Base-by-base conservation (phyloP, 495 filamentous ascomycete species). In the Penicillium paxilli region DNA sequence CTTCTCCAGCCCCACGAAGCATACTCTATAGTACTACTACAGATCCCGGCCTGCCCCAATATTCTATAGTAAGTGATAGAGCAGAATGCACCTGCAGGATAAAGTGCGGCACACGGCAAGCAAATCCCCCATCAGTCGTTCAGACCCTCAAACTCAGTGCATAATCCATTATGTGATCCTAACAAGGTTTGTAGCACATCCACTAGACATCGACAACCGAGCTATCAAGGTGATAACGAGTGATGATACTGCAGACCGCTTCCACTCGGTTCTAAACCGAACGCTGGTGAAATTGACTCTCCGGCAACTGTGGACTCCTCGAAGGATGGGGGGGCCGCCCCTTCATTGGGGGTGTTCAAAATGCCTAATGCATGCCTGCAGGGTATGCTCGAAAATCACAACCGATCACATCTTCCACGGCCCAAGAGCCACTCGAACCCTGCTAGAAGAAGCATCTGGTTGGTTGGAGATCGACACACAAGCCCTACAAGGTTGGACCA, bases 401-500 rank as follows among this genome's bases (percentile, higher is more conserved):
- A 17, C 16, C 19, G 44, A 54, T 57, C 58, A 61, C 58, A 57
- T 30, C 16, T 12, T 28, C 12, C 53, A 4, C 3, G 25, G 28
- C 6, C n/a, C 6, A 24, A 33, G 24, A n/a, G n/a, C n/a, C n/a
- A n/a, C n/a, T n/a, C n/a, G n/a, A n/a, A n/a, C n/a, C n/a, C n/a
- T n/a, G n/a, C n/a, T n/a, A n/a, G n/a, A n/a, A n/a, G n/a, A n/a
- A n/a, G n/a, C n/a, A 33, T 17, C n/a, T 61, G 20, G 47, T 54
- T 64, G 60, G 58, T 16, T 40, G 16, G 23, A 58, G 25, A 38
- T 46, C 19, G 12, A 6, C 37, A 33, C 10, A 24, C 26, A 32
- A 48, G 33, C 26, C 37, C 40, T 44, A 26, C 30, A 49, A 63
- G 46, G 37, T 59, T 63, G 58, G 57, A 58, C 64, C 52, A 62